phyloP scores from a whole-genome alignment of 495 filamentous ascomycete genomes.

The Chaetomium cochliodes region DNA sequence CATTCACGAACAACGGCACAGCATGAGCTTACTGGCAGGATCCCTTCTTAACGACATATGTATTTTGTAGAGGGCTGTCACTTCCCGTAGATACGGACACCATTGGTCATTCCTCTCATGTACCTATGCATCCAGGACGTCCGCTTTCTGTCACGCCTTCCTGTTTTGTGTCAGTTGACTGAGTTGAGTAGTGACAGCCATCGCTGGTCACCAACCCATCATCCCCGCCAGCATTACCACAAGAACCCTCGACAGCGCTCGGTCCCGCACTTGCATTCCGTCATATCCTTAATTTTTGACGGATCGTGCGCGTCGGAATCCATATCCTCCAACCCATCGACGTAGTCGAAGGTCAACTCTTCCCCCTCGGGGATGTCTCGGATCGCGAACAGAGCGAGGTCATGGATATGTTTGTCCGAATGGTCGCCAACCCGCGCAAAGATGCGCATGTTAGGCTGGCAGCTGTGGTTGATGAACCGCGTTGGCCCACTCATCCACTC shows the following conservation, averaged over 20 bases:
- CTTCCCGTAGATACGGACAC: too few species aligned
- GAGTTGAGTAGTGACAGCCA: too few species aligned
- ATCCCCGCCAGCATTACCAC: conserved; percentile 45
- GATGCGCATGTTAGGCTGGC: conserved; percentile 71
- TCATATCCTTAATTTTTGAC: conserved; percentile 46
- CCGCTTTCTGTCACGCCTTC: too few species aligned
- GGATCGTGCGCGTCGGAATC: conserved; percentile 53
- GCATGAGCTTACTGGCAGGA: too few species aligned
- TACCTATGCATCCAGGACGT: too few species aligned
- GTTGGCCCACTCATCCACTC: conserved; percentile 59
- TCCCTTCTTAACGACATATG: too few species aligned
- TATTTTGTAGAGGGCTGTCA: too few species aligned
- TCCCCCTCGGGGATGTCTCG: conserved; percentile 63
- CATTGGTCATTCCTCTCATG: too few species aligned
- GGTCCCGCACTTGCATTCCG: conserved; percentile 67
- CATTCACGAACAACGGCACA: too few species aligned
- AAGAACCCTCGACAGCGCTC: conserved; percentile 65
- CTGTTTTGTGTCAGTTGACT: too few species aligned
- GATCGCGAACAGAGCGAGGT: conserved; percentile 82
- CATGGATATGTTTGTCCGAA: conserved; percentile 71
- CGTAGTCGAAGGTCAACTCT: conserved; percentile 89
- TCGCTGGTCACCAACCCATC: not conserved
- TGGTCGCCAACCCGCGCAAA: conserved; percentile 80
- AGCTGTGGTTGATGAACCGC: conserved; percentile 74
- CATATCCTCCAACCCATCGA: conserved; percentile 52